These are phyloP conservation scores for Diddensiella caesifluorescens DNA, from an alignment of 805 yeast genomes.

Conservation along the genomic window DNA sequence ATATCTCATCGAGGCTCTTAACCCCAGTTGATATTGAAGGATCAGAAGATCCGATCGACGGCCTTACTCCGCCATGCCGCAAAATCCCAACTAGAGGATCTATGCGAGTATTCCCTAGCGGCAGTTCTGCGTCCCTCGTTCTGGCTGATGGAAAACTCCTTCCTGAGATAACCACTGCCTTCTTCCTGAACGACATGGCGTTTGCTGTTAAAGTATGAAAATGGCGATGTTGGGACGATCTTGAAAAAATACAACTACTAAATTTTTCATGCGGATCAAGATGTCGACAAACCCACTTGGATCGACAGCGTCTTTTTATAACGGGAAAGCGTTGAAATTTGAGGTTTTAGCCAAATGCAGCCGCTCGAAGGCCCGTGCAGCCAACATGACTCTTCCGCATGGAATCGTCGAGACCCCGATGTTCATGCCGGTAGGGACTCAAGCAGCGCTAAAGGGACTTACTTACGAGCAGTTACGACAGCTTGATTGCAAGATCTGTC, in stretches of 20 bases:
- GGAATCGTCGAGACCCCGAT: constrained; percentile 41
- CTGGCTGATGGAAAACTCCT: constrained; percentile 1
- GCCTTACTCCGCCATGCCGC: constrained; percentile 64
- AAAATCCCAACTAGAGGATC: no score
- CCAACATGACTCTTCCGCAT: constrained; percentile 39
- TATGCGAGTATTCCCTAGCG: no score
- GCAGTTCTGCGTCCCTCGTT: no score
- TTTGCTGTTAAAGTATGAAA: no score
- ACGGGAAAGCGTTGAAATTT: constrained; percentile 32
- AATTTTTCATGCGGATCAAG: neutral
- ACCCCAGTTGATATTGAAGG: constrained; percentile 79
- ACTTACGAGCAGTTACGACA: constrained; percentile 39
- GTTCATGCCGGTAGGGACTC: constrained; percentile 46
- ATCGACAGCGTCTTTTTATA: neutral
- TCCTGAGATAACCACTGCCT: constrained; percentile 17
- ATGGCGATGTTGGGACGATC: neutral
- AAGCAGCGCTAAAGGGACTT: constrained; percentile 42
- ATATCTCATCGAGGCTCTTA: constrained; percentile 62
- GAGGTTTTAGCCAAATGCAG: constrained; percentile 40
- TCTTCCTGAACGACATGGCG: constrained; percentile 22
- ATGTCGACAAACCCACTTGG: constrained; percentile 1
- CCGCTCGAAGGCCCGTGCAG: constrained; percentile 39
- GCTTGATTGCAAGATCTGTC: constrained; percentile 39
- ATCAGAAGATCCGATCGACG: constrained; percentile 71
- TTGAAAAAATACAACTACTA: neutral